Evolutionary conservation across 2,329 filamentous ascomycete species (phyloP).

Genomic region (Cercospora citrullina): DNA sequence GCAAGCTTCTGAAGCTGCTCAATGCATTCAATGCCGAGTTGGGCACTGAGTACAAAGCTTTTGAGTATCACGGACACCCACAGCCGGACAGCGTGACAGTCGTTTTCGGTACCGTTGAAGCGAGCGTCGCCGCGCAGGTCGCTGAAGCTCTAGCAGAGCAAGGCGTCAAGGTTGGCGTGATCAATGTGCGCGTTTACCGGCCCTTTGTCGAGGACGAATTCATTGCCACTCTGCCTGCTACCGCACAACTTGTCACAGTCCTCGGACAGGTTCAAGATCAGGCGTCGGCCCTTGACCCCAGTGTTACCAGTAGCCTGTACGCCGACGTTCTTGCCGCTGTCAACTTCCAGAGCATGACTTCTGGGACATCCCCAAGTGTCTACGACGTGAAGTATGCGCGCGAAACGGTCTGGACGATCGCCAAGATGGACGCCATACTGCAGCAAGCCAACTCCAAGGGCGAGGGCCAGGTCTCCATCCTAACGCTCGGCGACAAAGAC

Average conservation of each 20-base stretch:
- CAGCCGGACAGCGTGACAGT: constrained; percentile 81
- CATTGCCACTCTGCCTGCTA: constrained; percentile 74
- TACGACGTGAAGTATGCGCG: constrained; percentile 89
- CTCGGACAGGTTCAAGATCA: constrained; percentile 83
- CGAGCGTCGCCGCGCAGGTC: constrained; percentile 80
- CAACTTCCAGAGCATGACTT: constrained; percentile 71
- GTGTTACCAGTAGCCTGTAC: constrained; percentile 81
- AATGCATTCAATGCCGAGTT: constrained; percentile 83
- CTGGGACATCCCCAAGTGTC: constrained; percentile 61
- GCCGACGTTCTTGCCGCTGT: constrained; percentile 86
- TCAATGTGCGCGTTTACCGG: constrained; percentile 91
- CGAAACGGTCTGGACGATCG: constrained; percentile 63
- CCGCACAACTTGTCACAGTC: constrained; percentile 74
- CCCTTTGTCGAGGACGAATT: constrained; percentile 96
- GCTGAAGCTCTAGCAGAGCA: constrained; percentile 69
- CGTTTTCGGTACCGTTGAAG: constrained; percentile 88
- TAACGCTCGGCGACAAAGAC: constrained; percentile 50
- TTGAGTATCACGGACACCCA: constrained; percentile 88
- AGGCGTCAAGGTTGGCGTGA: constrained; percentile 77
- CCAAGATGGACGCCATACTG: constrained; percentile 52
- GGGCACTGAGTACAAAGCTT: constrained; percentile 87
- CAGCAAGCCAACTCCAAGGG: constrained; percentile 48
- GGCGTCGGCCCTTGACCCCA: constrained; percentile 69
- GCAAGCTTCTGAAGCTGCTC: constrained; percentile 69
- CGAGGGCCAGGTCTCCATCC: constrained; percentile 34